Evolutionary conservation across 352 stramenopile genomes (phyloP).

Genomic region (Globisporangium uncinulatum): DNA sequence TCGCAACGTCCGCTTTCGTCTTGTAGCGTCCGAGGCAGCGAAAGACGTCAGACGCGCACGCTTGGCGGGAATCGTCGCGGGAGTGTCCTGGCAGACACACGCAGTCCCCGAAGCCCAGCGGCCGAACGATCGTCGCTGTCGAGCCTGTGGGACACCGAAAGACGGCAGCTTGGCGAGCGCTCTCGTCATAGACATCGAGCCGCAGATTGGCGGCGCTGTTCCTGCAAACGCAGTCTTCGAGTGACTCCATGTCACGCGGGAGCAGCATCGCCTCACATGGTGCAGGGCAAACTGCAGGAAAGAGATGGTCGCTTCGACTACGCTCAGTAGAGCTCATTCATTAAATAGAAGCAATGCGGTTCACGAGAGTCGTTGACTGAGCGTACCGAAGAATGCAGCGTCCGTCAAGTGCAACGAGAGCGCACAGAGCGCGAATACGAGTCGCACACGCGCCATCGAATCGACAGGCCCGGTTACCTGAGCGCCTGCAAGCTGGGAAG

Average conservation of each 20-base stretch:
- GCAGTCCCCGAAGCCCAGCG: slow-evolving; percentile 40
- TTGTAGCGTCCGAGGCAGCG: slow-evolving; percentile 56
- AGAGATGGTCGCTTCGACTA: neutral
- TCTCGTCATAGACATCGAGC: slow-evolving; percentile 11
- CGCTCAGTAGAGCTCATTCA: too few relatives aligned
- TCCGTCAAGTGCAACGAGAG: slow-evolving; percentile 13
- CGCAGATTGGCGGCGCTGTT: slow-evolving; percentile 1
- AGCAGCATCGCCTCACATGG: slow-evolving; percentile 71
- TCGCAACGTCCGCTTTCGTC: slow-evolving; percentile 20
- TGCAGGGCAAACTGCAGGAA: slow-evolving; percentile 39
- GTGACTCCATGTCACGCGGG: slow-evolving; percentile 76
- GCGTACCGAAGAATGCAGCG: slow-evolving; percentile 35
- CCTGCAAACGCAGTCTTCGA: slow-evolving; percentile 65
- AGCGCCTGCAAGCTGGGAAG: neutral
- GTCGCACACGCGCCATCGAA: slow-evolving; percentile 16
- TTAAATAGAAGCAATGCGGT: too few relatives aligned
- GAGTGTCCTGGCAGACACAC: slow-evolving; percentile 21
- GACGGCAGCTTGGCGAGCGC: neutral
- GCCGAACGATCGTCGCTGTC: slow-evolving; percentile 21
- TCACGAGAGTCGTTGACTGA: too few relatives aligned
- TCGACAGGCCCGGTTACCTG: neutral
- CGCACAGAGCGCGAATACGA: slow-evolving; percentile 9
- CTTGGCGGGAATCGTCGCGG: slow-evolving; percentile 33
- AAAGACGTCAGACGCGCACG: slow-evolving; percentile 33
- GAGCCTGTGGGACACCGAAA: slow-evolving; percentile 36